phyloP scores from a whole-genome alignment of 176 grass and related monocot genomes.

The Ensete ventricosum region DNA sequence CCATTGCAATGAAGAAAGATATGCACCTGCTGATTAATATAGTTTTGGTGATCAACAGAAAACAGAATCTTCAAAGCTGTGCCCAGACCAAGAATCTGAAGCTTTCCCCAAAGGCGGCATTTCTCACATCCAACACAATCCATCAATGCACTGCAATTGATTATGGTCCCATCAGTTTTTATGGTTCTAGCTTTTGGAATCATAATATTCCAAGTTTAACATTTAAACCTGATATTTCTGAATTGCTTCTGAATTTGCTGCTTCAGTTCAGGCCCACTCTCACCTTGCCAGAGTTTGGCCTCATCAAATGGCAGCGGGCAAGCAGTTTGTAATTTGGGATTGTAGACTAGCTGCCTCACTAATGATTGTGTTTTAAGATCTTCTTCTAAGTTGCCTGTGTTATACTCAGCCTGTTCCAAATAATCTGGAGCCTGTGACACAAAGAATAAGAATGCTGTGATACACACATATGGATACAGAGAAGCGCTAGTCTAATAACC shows the following conservation, averaged over 20 bases:
- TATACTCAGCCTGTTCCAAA: slow-evolving; percentile 93
- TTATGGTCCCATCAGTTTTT: not conserved
- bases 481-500: too few relatives aligned
- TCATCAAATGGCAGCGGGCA: slow-evolving; percentile 92
- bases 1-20: not conserved
- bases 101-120: slow-evolving; percentile 89
- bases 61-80: slow-evolving; percentile 95
- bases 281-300: slow-evolving; percentile 93
- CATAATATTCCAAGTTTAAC: not conserved
- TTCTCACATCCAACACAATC: slow-evolving; percentile 95
- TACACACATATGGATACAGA: too few relatives aligned
- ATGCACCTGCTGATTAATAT: slow-evolving; percentile 55
- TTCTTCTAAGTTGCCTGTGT: slow-evolving; percentile 73
- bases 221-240: slow-evolving; percentile 78
- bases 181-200: not conserved
- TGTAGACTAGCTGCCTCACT: slow-evolving; percentile 64
- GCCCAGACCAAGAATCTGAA: slow-evolving; percentile 94
- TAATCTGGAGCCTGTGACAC: slow-evolving; percentile 68
- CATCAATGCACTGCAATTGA: slow-evolving; percentile 59
- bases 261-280: slow-evolving; percentile 83
- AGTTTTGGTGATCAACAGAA: slow-evolving; percentile 41
- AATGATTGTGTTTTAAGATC: slow-evolving; percentile 80
- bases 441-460: not conserved
- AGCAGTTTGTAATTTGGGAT: slow-evolving; percentile 69
- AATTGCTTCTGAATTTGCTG: slow-evolving; percentile 87